A percentile compares a stretch with the other conserved stretches of the same genome.
Conservation (phyloP, 345 rosid genomes). For the Psidium guajava region DNA sequence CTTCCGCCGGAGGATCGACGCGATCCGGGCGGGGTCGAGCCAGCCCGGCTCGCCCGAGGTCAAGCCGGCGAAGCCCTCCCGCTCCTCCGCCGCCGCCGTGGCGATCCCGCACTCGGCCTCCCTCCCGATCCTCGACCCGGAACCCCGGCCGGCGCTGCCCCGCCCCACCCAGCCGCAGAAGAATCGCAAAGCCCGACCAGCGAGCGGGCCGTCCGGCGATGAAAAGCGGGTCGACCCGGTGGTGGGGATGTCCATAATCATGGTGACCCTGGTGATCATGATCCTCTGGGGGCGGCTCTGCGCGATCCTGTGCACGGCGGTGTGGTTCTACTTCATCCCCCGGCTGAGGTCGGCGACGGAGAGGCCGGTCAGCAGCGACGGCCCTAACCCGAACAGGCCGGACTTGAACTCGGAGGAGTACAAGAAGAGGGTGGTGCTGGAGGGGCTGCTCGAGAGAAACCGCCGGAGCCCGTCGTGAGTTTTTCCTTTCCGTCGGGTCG, state of each 20-base stretch:
- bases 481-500: neutral
- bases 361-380: neutral
- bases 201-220: neutral
- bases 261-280: conserved; percentile 40
- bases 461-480: conserved; percentile 11
- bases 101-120: neutral
- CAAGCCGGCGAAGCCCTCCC: neutral
- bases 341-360: conserved; percentile 9
- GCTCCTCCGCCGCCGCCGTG: neutral
- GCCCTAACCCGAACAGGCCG: neutral
- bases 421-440: conserved; percentile 56
- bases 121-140: neutral
- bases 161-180: neutral
- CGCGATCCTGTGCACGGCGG: conserved; percentile 55
- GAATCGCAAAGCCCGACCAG: neutral
- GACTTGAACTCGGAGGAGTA: conserved; percentile 36
- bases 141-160: neutral
- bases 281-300: conserved; percentile 53
- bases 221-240: conserved; percentile 21
- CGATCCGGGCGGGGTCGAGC: conserved; percentile 9
- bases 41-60: conserved; percentile 19
- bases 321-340: conserved; percentile 45
- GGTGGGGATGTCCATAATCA: conserved; percentile 42
- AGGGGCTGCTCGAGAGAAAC: conserved; percentile 60
- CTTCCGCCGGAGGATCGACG: conserved; percentile 8